A percentile compares a stretch with the other conserved stretches of the same genome.
These are phyloP conservation scores for Coemansia sp. DNA, from an alignment of 192 early-diverging fungal species.

Conservation along the genomic window DNA sequence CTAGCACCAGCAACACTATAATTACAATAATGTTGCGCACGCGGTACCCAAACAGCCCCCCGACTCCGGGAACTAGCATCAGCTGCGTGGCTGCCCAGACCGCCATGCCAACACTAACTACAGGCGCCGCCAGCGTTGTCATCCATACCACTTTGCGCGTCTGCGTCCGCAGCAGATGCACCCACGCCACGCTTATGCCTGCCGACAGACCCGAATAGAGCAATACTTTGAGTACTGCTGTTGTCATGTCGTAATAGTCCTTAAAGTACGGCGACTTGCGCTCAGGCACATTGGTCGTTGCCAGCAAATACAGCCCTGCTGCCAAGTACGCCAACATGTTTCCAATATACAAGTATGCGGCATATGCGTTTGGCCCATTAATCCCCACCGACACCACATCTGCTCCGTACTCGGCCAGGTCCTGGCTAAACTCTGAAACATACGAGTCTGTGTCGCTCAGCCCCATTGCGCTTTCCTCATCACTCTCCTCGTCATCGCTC, in stretches of 20 bases:
- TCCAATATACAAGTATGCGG: conserved; percentile 31
- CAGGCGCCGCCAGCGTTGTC: conserved; percentile 42
- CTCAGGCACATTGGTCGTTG: conserved; percentile 24
- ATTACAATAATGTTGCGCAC: conserved; percentile 34
- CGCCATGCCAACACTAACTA: conserved; percentile 33
- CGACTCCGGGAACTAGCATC: conserved; percentile 24
- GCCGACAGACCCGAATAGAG: conserved; percentile 23
- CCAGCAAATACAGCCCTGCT: conserved; percentile 25
- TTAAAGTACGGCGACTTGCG: conserved; percentile 41
- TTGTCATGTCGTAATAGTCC: conserved; percentile 37
- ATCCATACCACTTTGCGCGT: conserved; percentile 46
- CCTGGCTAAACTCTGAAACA: conserved; percentile 49
- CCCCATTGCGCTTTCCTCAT: conserved; percentile 8
- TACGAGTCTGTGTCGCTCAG: conserved; percentile 33
- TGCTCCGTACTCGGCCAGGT: conserved; percentile 30
- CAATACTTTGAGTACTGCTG: conserved; percentile 26
- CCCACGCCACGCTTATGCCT: conserved; percentile 27
- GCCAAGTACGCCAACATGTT: conserved; percentile 19
- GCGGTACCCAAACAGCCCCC: conserved; percentile 31
- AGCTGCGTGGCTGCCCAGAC: conserved; percentile 43
- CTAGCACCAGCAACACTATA: conserved; percentile 26
- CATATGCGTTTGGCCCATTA: conserved; percentile 23
- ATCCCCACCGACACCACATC: conserved; percentile 22
- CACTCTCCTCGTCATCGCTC: conserved; percentile 15
- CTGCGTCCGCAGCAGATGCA: conserved; percentile 43